Percentiles rank a stretch among this genome's conserved stretches.
These are phyloP conservation scores for Meripilus lineatus DNA, from an alignment of 1,284 basidiomycete genomes.

Conservation along the genomic window DNA sequence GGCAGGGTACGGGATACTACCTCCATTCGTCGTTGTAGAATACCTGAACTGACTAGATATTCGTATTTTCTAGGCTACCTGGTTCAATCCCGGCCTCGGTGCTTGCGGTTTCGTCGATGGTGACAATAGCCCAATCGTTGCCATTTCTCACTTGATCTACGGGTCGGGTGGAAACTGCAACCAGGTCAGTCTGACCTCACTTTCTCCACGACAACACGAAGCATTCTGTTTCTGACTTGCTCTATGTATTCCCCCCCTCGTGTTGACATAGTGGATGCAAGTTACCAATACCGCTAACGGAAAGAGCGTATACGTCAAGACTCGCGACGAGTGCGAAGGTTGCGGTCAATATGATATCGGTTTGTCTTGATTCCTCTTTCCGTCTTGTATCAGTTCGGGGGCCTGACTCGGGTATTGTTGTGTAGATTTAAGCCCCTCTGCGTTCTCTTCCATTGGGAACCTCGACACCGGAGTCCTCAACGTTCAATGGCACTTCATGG, in stretches of 20 bases:
- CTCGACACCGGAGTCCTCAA: conserved; percentile 25
- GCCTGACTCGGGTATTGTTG: neutral
- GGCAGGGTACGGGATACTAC: too few species aligned
- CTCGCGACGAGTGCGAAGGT: conserved; percentile 32
- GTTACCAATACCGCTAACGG: conserved; percentile 31
- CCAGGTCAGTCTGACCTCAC: conserved; percentile 26
- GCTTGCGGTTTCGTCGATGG: conserved; percentile 35
- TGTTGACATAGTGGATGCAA: conserved; percentile 20
- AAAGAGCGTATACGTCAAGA: conserved; percentile 24
- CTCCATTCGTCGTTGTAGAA: too few species aligned
- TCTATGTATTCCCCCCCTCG: neutral
- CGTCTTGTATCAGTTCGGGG: neutral
- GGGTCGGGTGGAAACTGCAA: conserved; percentile 34
- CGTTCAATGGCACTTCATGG: conserved; percentile 19
- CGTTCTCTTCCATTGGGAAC: conserved; percentile 23
- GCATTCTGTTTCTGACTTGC: neutral
- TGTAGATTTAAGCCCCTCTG: conserved; percentile 26
- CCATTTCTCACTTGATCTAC: conserved; percentile 31
- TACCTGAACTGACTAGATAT: too few species aligned
- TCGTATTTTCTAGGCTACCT: conserved; percentile 38
- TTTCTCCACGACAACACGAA: neutral
- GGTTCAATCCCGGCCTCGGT: conserved; percentile 38
- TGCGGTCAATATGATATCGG: conserved; percentile 31
- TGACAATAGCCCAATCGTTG: conserved; percentile 34
- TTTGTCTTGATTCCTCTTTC: too few species aligned